Evolutionary conservation across 768 basidiomycete species (phyloP), one percentile per base, ranked within the genome.

Genomic region (Amanita brunnescens): DNA sequence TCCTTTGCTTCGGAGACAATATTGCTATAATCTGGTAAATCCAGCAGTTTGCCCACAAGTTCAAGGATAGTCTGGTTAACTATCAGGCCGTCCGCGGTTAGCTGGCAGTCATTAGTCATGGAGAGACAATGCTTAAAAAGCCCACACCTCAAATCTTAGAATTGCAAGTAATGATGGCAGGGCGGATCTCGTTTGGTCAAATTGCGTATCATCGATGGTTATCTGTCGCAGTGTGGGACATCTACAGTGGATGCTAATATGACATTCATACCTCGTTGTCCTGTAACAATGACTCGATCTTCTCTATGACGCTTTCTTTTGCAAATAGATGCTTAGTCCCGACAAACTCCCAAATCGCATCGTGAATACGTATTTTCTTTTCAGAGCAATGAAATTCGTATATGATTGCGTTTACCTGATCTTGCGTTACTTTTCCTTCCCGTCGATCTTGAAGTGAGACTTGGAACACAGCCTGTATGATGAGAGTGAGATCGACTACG

Each of bases 401-500:
- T 9, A 37, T n/a, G 35, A 47, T 47, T 32, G 35, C 47, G 14
- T 47, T 35, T 6, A 47, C 14, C 1, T n/a, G 47, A 14, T 47
- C 47, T 14, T 37, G 5, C 6, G 10, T 24, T 1, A 26, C 47
- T 18, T n/a, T 13, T 3, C 47, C 35, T 3, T 38, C 34, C 5
- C 2, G 18, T 9, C 13, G 9, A 24, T 37, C 21, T 14, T 21
- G 6, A 23, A 47, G 47, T 10, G 47, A 47, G 5, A 18, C 33
- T 13, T 24, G 47, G 35, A 38, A 47, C 0, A 47, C 14, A 12
- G 33, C 34, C 34, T 47, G 47, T 9, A 38, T 24, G 14, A 47
- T 47, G 14, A 47, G 20, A n/a, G 21, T 47, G 35, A 47, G 35
- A 33, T 47, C 35, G 5, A 47, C 47, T 6, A 47, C 47, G 34